Conservation (phyloP, 345 rosid genomes). For the Pseudoturritis turrita region DNA sequence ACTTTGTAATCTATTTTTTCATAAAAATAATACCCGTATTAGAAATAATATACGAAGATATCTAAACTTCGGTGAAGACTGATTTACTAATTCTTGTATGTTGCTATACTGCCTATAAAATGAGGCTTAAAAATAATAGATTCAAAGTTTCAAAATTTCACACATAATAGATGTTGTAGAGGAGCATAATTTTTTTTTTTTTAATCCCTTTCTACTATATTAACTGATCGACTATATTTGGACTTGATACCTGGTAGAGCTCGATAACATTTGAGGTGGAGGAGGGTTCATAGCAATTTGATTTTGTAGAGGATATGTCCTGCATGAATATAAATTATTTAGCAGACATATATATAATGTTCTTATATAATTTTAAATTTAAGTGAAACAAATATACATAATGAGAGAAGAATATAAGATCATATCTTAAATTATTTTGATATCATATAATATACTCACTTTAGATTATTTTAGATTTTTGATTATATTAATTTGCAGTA, state of each 20-base stretch:
- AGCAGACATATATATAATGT: not conserved
- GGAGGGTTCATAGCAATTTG: not conserved
- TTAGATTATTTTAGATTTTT: no score
- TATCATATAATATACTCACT: no score
- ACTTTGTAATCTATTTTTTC: no score
- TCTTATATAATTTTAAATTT: not conserved
- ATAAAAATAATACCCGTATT: no score
- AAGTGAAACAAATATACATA: no score
- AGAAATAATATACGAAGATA: no score
- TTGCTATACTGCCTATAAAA: not conserved
- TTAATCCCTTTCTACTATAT: no score
- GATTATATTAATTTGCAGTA: no score
- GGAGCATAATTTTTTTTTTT: no score
- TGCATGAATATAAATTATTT: not conserved
- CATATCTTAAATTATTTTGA: no score
- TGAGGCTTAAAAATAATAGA: not conserved
- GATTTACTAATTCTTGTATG: not conserved
- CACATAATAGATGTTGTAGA: not conserved
- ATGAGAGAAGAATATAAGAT: no score
- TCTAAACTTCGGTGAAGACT: no score
- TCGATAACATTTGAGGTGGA: not conserved
- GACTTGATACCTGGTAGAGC: not conserved
- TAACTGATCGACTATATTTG: not conserved
- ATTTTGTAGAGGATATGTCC: not conserved
- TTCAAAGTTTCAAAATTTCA: not conserved